Evolutionary conservation across 1,284 basidiomycete species (phyloP).

Genomic region (Rhizoctonia solani): DNA sequence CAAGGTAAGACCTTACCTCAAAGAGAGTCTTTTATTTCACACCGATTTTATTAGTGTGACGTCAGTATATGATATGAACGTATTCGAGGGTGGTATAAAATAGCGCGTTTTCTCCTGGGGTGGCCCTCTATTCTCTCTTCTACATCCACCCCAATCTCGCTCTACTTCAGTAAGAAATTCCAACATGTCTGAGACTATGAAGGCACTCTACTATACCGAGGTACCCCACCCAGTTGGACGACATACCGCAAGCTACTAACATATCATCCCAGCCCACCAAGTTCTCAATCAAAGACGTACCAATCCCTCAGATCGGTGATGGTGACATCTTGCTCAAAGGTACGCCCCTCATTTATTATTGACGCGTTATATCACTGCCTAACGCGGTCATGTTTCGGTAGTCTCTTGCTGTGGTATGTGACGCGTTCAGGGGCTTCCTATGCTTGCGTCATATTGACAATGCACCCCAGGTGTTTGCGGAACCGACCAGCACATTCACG

Average conservation of each 20-base stretch:
- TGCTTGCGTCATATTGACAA: neutral
- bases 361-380: neutral
- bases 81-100: neutral
- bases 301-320: slow-evolving; percentile 63
- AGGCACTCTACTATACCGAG: slow-evolving; percentile 59
- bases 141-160: neutral
- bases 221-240: slow-evolving; percentile 41
- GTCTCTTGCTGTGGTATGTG: slow-evolving; percentile 56
- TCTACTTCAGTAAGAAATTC: neutral
- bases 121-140: neutral
- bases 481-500: slow-evolving; percentile 76
- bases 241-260: slow-evolving; percentile 38
- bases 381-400: slow-evolving; percentile 36
- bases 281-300: slow-evolving; percentile 64
- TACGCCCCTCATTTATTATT: slow-evolving; percentile 40
- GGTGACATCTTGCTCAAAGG: slow-evolving; percentile 75
- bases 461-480: slow-evolving; percentile 64
- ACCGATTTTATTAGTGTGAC: slow-evolving; percentile 5
- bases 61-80: slow-evolving; percentile 9
- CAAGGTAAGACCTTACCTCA: neutral
- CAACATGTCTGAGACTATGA: slow-evolving; percentile 51
- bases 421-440: neutral
- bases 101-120: neutral
- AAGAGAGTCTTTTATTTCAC: too few relatives aligned
- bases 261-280: slow-evolving; percentile 56